Percentiles rank a stretch among this genome's conserved stretches.
Evolutionary conservation across 495 filamentous ascomycete species (phyloP).

Genomic region (Lepraria neglecta): DNA sequence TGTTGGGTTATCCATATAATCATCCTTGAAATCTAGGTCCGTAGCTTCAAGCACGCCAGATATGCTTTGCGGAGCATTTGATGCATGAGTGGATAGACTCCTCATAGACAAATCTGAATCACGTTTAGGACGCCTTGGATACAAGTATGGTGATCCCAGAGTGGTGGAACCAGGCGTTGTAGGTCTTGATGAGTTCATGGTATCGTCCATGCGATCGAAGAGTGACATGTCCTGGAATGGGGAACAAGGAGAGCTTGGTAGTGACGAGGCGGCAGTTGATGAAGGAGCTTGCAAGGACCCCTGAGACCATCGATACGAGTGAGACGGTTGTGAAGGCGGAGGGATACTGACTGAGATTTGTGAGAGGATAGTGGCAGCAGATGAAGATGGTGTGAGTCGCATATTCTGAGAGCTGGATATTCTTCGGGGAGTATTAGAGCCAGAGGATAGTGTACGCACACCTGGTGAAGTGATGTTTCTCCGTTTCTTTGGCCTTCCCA

Average conservation of each 20-base stretch:
- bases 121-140: conserved; percentile 43
- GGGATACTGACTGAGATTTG: conserved; percentile 59
- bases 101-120: conserved; percentile 49
- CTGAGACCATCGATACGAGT: conserved; percentile 55
- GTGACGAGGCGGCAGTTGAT: conserved; percentile 60
- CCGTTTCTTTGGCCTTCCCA: conserved; percentile 64
- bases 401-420: conserved; percentile 39
- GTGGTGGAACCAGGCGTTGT: conserved; percentile 68
- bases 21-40: not conserved
- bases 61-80: conserved; percentile 8
- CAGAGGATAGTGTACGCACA: conserved; percentile 51
- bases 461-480: conserved; percentile 55
- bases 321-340: conserved; percentile 27
- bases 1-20: not conserved
- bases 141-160: conserved; percentile 51
- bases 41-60: not conserved
- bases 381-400: conserved; percentile 43
- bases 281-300: conserved; percentile 53
- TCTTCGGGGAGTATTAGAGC: conserved; percentile 37
- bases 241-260: conserved; percentile 76
- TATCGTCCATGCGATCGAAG: conserved; percentile 62
- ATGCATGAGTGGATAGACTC: conserved; percentile 27
- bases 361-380: conserved; percentile 52
- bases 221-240: conserved; percentile 64
- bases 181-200: conserved; percentile 55